Base-by-base conservation (phyloP, 495 filamentous ascomycete species). In the Penicillium maclennaniae region DNA sequence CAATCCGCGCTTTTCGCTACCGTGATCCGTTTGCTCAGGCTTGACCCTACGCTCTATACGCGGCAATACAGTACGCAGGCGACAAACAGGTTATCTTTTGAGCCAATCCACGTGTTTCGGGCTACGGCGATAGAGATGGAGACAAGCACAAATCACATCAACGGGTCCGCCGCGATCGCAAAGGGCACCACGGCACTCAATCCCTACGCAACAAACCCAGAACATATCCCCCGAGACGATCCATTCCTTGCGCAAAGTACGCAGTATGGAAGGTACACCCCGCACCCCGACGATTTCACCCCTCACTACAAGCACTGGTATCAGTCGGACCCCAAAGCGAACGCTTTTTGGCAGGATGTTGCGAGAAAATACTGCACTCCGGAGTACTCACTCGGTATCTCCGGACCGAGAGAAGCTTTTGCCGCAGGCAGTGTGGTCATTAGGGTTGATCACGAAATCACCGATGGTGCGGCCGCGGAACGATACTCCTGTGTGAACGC, bases 401-500 rank as follows among this genome's bases (percentile, higher is more conserved):
- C 61, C 1, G 71, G 64, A 5, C 43, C 51, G n/a, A 60, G 69
- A 45, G 65, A 72, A 39, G 69, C 55, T 19, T 76, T 71, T 39
- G 68, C 69, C 58, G 68, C 59, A 42, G 73, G 72, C 41, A 73
- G 65, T 43, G 62, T 74, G 19, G 65, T 75, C 25, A 67, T 75
- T 50, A 50, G 68, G 53, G 66, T 75, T n/a, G 73, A 76, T 47
- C 51, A 55, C 12, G 65, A 70, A 45, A 40, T 54, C 19, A 61
- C 43, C 6, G 52, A 59, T 23, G 67, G 55, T 40, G 36, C 49
- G 27, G 56, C 65, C 6, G 55, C 62, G 19, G 67, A 70, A 40
- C 58, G 54, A 55, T 74, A 68, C 51, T 68, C 85, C 72, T 69
- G 80, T 78, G 20, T 84, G 73, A 67, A 91, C 85, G 87, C 70